phyloP scores from a whole-genome alignment of 2,329 filamentous ascomycete genomes.

The Cyphellophora attinorum region DNA sequence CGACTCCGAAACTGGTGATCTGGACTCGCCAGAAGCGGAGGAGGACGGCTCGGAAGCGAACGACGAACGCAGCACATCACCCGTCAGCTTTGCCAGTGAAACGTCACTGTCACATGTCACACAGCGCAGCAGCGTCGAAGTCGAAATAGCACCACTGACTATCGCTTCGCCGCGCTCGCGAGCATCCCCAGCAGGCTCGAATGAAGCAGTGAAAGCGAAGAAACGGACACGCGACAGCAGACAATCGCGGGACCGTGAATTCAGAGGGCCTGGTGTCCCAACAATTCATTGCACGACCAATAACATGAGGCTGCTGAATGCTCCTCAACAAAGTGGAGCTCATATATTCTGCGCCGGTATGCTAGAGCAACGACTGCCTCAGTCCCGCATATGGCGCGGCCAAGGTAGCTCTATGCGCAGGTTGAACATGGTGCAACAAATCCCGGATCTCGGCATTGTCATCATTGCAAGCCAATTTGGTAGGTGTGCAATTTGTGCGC shows the following conservation, averaged over 20 bases:
- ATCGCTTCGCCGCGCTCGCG: neutral
- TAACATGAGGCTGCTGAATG: conserved; percentile 15
- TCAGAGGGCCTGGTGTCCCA: conserved; percentile 11
- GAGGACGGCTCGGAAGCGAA: neutral
- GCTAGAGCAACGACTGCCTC: conserved; percentile 15
- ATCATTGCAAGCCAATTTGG: conserved; percentile 49
- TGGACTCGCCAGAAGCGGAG: too few species aligned
- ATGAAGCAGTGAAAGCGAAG: neutral
- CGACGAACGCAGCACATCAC: neutral
- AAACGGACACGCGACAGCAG: neutral
- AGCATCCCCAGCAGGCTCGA: neutral
- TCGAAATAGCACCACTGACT: neutral
- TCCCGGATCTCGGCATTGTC: conserved; percentile 50
- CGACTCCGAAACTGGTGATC: neutral
- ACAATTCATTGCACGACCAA: conserved; percentile 16
- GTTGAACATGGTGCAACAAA: conserved; percentile 48
- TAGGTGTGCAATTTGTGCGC: conserved; percentile 43
- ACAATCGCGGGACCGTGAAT: neutral
- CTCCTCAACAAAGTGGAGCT: conserved; percentile 10
- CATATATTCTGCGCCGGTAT: conserved; percentile 18
- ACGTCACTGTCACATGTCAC: conserved; percentile 1
- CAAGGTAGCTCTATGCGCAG: conserved; percentile 30
- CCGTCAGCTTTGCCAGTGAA: conserved; percentile 1
- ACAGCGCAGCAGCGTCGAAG: conserved; percentile 1
- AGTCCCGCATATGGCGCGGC: neutral